Percentiles rank a stretch among this genome's conserved stretches.
phyloP scores from a whole-genome alignment of 805 yeast species.

The Candida andamanensis region DNA sequence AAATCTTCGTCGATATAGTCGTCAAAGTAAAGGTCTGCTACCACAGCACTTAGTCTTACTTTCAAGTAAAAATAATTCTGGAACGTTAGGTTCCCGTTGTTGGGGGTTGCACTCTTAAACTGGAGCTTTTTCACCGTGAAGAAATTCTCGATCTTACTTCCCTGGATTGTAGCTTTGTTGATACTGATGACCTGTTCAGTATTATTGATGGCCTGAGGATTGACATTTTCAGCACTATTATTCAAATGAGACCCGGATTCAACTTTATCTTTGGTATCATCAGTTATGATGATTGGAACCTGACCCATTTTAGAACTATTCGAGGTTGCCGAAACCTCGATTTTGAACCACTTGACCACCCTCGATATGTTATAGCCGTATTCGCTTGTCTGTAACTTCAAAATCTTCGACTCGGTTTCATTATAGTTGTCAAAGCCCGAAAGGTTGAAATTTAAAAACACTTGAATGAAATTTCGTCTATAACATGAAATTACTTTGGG shows the following conservation, averaged over 20 bases:
- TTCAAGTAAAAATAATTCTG: slow-evolving; percentile 43
- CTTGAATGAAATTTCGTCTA: slow-evolving; percentile 38
- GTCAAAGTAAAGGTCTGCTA: slow-evolving; percentile 34
- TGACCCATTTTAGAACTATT: slow-evolving; percentile 23
- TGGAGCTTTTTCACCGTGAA: slow-evolving; percentile 39
- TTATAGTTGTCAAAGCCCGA: slow-evolving; percentile 17
- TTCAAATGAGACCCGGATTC: not conserved
- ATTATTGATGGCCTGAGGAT: slow-evolving; percentile 13
- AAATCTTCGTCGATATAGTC: slow-evolving; percentile 32
- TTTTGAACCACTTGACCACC: slow-evolving; percentile 32
- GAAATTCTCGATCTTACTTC: slow-evolving; percentile 23
- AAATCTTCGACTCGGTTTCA: slow-evolving; percentile 18
- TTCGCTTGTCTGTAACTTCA: slow-evolving; percentile 29
- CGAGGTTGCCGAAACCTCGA: slow-evolving; percentile 34
- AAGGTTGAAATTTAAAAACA: slow-evolving; percentile 25
- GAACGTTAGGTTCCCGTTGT: slow-evolving; percentile 41
- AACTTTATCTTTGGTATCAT: slow-evolving; percentile 13
- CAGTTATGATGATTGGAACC: slow-evolving; percentile 28
- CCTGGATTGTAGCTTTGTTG: slow-evolving; percentile 18
- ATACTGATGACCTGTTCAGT: slow-evolving; percentile 23
- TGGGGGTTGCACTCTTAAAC: slow-evolving; percentile 49
- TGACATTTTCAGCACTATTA: slow-evolving; percentile 9
- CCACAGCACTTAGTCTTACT: slow-evolving; percentile 29
- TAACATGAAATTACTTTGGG: slow-evolving; percentile 43
- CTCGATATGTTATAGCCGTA: slow-evolving; percentile 34